Evolutionary conservation across 495 filamentous ascomycete genomes (phyloP), one percentile per base, ranked within the genome.

Genomic region (Penicillium verhagenii): DNA sequence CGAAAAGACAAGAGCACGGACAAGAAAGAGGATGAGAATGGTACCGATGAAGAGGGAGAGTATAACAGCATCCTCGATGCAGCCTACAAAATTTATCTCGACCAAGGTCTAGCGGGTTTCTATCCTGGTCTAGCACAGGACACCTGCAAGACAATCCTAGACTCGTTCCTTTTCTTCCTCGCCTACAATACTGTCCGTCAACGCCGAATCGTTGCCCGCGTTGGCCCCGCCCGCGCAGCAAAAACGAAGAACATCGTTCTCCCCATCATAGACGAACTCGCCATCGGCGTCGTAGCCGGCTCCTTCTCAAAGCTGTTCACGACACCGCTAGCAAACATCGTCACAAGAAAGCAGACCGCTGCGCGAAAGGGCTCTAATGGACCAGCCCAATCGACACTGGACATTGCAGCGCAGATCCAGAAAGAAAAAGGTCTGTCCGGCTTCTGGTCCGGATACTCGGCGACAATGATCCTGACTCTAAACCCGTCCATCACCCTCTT

Each of bases 391-490:
- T 58, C 62, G 6, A 80, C 85, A 2, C 68, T 73, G 3, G 78
- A 86, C 21, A 90, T 90, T 39, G 78, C 86, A 16, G 67, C 71
- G 2, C 74, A 81, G 33, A 93, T 96, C 46, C 69, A 73, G 10
- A 52, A 70, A 1, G 89, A 94, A 64, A 87, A 89, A 61, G 93
- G 92, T 0, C 47, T 93, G 7, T 61, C 65, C 19, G 92, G 92
- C 0, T 89, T 96, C 58, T 96, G 93, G 92, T 89, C 91, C 0
- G 93, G 93, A 3, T 96, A 96, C 70, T 88, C 87, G 11, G 91
- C 91, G 0, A 83, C 81, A 24, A 68, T 94, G 47, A 78, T 96
- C 46, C 69, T 97, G 28, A 92, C 92, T 1, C 74, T 96, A 1
- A 96, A 97, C 62, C 92, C 92, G 8, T 85, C 85, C 46, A 75